Evolutionary conservation across 192 early-diverging fungal species (phyloP).

Genomic region (Backusella psychrophila): DNA sequence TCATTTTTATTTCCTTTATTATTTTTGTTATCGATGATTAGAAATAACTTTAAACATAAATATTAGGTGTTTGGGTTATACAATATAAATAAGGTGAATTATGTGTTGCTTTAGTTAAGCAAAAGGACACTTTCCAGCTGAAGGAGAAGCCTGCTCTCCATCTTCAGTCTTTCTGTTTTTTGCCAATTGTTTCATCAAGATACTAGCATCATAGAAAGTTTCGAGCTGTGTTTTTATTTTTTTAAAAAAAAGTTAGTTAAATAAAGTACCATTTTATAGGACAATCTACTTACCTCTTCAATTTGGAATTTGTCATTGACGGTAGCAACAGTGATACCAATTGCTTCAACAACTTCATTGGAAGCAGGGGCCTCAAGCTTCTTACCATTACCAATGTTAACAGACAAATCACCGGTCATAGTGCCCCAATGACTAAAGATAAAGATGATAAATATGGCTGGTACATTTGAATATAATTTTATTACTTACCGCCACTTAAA

Average conservation of each 20-base stretch:
- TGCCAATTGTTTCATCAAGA: constrained; percentile 34
- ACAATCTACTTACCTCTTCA: constrained; percentile 25
- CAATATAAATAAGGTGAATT: background rate
- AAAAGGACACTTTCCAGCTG: constrained; percentile 33
- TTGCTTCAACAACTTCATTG: constrained; percentile 36
- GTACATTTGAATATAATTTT: background rate
- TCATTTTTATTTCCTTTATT: background rate
- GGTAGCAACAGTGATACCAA: constrained; percentile 39
- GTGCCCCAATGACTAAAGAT: constrained; percentile 36
- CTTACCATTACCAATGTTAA: constrained; percentile 34
- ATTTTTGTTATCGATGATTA: background rate
- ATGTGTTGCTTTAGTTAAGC: background rate
- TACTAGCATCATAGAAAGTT: constrained; percentile 34
- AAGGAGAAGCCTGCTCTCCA: constrained; percentile 15
- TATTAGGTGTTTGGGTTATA: background rate
- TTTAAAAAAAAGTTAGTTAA: background rate
- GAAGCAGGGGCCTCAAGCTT: constrained; percentile 38
- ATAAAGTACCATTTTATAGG: background rate
- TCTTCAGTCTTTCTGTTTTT: constrained; percentile 32
- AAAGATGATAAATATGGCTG: background rate
- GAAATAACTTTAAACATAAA: background rate
- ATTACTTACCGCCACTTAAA: constrained; percentile 43
- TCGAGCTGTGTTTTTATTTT: constrained; percentile 21
- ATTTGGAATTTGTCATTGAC: constrained; percentile 46
- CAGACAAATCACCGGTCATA: constrained; percentile 36